Base-by-base conservation (phyloP, 768 basidiomycete species). In the Suillus ampliporus region DNA sequence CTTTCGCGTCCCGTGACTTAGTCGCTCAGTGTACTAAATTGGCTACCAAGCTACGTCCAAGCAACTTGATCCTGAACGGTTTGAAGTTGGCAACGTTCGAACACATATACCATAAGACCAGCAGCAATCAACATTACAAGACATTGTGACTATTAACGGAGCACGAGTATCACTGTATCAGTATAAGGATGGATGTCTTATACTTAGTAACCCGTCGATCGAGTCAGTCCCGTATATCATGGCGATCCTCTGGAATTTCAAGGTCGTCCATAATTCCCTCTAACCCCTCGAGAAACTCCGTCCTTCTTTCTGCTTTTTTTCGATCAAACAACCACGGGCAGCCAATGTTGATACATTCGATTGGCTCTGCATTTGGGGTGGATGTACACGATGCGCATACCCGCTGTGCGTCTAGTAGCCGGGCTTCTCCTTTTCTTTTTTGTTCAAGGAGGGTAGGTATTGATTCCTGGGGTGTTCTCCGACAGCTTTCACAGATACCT, bases 261-360 rank as follows among this genome's bases (percentile, higher is more conserved):
- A 74, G 23, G 23, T 74, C 67, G 35, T 76, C 73, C 7, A 81
- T 64, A 15, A 81, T 31, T 37, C 67, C 71, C 21, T 68, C 64
- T 14, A 80, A 57, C 9, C 69, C 70, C 15, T 72, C 71, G 26
- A 80, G 58, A n/a, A 61, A 68, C 48, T 74, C 75, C 6, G 64
- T 50, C 61, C 76, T 80, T 63, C 72, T 68, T 63, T 89, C 87
- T 6, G 83, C 79, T 67, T 86, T 88, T 64, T 83, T 85, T 40
- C 93, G 80, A 35, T 89, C 84, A 67, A 87, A 97, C 38, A 95
- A 74, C 86, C 92, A 90, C 0, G 89, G 84, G 72, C 96, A 99
- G 70, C 97, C 95, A 51, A 92, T 78, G 9, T 92, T 94, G 69
- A 91, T 88, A 75, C 96, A 99, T 38, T 83, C 74, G 51, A 89